phyloP scores from a whole-genome alignment of 2,329 filamentous ascomycete genomes.

The Alternaria viburni region DNA sequence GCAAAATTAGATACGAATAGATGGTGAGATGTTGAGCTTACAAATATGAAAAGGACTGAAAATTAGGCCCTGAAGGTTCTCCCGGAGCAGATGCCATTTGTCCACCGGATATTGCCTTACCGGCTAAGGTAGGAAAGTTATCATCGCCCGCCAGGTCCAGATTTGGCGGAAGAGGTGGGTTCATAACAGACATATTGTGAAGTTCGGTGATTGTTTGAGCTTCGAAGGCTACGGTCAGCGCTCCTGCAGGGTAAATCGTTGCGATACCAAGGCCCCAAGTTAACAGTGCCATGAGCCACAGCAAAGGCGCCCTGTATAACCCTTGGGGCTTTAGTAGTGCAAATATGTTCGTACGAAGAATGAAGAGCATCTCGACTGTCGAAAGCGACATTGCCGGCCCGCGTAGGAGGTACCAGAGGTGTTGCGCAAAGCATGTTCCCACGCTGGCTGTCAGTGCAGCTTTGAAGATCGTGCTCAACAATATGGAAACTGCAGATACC shows the following conservation, averaged over 20 bases:
- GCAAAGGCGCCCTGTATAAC: not conserved
- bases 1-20: not conserved
- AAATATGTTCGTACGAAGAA: not conserved
- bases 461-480: not conserved
- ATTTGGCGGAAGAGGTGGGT: not conserved
- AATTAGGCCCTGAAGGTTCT: too few relatives aligned
- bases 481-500: not conserved
- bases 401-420: not conserved
- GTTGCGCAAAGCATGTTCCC: not conserved
- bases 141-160: not conserved
- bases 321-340: not conserved
- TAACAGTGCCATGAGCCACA: not conserved
- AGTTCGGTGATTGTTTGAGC: not conserved
- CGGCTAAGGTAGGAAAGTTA: not conserved
- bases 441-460: not conserved
- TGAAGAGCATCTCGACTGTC: not conserved
- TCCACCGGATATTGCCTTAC: too few relatives aligned
- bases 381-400: not conserved
- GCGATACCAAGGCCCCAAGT: not conserved
- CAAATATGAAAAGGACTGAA: not conserved
- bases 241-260: not conserved
- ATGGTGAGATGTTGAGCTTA: not conserved
- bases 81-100: too few relatives aligned
- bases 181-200: not conserved
- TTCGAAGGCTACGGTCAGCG: not conserved